A percentile compares a stretch with the other conserved stretches of the same genome.
phyloP scores from a whole-genome alignment of 2,329 filamentous ascomycete genomes.

The Hypoxylon sp. region DNA sequence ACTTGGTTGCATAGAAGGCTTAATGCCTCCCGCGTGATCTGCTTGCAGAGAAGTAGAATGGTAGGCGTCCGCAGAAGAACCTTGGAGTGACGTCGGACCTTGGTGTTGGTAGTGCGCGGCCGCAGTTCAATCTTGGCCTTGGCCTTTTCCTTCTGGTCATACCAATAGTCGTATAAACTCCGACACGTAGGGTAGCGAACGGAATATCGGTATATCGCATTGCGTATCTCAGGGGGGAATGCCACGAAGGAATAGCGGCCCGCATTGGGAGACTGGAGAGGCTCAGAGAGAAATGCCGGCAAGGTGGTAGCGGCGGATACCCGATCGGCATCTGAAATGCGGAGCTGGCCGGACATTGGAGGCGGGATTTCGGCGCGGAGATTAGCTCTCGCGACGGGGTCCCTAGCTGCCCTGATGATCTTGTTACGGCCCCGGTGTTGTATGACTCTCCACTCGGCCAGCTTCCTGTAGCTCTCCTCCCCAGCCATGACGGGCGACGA shows the following conservation, averaged over 20 bases:
- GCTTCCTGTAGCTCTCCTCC: conserved; percentile 23
- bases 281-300: conserved; percentile 39
- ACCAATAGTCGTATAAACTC: conserved; percentile 50
- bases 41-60: conserved; percentile 53
- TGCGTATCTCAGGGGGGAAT: conserved; percentile 53
- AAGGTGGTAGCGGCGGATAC: conserved; percentile 32
- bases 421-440: conserved; percentile 40
- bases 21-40: conserved; percentile 52
- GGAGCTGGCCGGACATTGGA: conserved; percentile 29
- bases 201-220: conserved; percentile 50
- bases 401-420: conserved; percentile 38
- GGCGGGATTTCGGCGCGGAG: conserved; percentile 40
- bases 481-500: conserved; percentile 20
- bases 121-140: conserved; percentile 24
- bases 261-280: conserved; percentile 4
- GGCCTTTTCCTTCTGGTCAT: conserved; percentile 42
- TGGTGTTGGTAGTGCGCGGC: conserved; percentile 17
- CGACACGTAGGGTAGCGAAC: conserved; percentile 48
- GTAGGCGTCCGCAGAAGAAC: conserved; percentile 47
- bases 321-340: conserved; percentile 39
- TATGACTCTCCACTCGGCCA: conserved; percentile 35
- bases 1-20: conserved; percentile 43
- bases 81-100: conserved; percentile 16
- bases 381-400: conserved; percentile 36
- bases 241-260: conserved; percentile 44